Base-by-base conservation (phyloP, 2,329 filamentous ascomycete species). In the Aureobasidium melanogenum region DNA sequence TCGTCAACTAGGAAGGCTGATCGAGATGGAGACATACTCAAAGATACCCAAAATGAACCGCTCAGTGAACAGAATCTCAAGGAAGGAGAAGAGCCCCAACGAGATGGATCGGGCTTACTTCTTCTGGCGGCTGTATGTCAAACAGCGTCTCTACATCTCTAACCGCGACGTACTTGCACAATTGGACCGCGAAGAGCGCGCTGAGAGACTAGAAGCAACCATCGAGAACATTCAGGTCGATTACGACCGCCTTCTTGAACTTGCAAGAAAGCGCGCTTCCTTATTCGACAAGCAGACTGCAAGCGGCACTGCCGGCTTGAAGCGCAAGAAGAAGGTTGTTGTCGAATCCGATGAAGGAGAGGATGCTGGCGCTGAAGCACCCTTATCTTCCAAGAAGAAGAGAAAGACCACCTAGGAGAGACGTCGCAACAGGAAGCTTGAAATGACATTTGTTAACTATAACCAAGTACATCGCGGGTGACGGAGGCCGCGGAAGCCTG, bases 81-180 rank as follows among this genome's bases (percentile, higher is more conserved):
- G 76, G 67, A 70, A 73, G 67, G 73, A 70, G 47, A 76, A 68
- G 68, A 76, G 81, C 0, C 81, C 80, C 3, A 80, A 81, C 61
- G 78, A 77, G 47, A 81, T 88, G 65, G 80, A 84, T 66, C 80
- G 86, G 28, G 78, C 82, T 55, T 88, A 88, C 70, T 82, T 80
- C 64, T 80, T 90, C 47, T 95, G 88, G 88, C 79, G 86, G 32
- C 73, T 93, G 26, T 78, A 89, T 44, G 84, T 87, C n/a, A 94
- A 94, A 75, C 83, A 89, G 68, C 79, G 90, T 38, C 77, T 95
- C 4, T 91, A 89, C 70, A 80, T 83, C 47, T 88, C 91, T 67
- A 93, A 94, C 69, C 82, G 81, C 62, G 87, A 92, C 66, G 74
- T 82, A 2, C 78, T 95, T 14, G 81, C 83, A 39, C 86, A 92